These are phyloP conservation scores for Calonectria henricotiae DNA, from an alignment of 2,329 filamentous ascomycete genomes.

Conservation along the genomic window DNA sequence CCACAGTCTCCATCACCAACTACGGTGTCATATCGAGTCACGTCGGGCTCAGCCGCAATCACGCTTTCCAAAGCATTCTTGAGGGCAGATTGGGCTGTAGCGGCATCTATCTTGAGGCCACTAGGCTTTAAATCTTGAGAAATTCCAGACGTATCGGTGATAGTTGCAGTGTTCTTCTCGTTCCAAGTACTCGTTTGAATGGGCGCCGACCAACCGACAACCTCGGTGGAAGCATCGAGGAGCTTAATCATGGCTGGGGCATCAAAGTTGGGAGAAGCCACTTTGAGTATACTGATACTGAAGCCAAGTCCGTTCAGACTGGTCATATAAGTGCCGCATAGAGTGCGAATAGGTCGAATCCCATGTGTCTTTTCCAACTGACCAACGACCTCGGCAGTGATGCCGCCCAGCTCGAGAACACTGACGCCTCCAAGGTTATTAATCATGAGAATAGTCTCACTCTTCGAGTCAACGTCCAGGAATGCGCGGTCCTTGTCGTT, in stretches of 20 bases:
- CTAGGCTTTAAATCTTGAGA: constrained; percentile 61
- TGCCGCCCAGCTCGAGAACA: constrained; percentile 80
- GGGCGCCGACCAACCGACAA: constrained; percentile 79
- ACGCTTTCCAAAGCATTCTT: constrained; percentile 73
- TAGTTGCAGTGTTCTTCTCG: constrained; percentile 66
- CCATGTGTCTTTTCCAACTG: constrained; percentile 73
- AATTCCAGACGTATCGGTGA: constrained; percentile 58
- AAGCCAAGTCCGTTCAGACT: constrained; percentile 84
- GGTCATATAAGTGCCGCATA: constrained; percentile 84
- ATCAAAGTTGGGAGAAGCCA: constrained; percentile 72
- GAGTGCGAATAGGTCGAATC: constrained; percentile 76
- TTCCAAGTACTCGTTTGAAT: constrained; percentile 77
- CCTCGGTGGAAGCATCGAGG: constrained; percentile 80
- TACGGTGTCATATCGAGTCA: constrained; percentile 84
- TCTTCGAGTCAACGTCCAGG: constrained; percentile 72
- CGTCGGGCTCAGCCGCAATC: constrained; percentile 78
- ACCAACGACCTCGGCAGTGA: constrained; percentile 77
- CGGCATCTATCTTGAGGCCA: constrained; percentile 70
- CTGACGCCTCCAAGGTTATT: constrained; percentile 86
- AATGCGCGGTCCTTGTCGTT: constrained; percentile 81
- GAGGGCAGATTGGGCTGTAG: constrained; percentile 68
- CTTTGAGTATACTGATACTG: constrained; percentile 80
- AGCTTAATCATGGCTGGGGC: constrained; percentile 78
- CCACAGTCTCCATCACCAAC: constrained; percentile 95
- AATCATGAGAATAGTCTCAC: constrained; percentile 78